phyloP scores from a whole-genome alignment of 768 basidiomycete species.

The Suillus subluteus region DNA sequence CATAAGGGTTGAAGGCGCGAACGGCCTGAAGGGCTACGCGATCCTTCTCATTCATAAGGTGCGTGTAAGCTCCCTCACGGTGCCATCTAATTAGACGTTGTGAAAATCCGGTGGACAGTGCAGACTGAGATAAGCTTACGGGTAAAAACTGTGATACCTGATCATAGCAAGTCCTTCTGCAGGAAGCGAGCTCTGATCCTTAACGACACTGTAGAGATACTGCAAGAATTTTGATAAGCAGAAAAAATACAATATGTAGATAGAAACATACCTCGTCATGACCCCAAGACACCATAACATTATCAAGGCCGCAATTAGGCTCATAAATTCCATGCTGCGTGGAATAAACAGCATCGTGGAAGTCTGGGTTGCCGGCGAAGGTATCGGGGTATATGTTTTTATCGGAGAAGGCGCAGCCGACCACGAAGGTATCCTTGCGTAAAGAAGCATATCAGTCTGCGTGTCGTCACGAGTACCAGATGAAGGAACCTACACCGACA shows the following conservation, averaged over 20 bases:
- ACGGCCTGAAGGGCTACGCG: slow-evolving; percentile 68
- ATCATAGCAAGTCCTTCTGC: slow-evolving; percentile 89
- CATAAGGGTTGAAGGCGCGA: slow-evolving; percentile 90
- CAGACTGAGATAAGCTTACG: slow-evolving; percentile 42
- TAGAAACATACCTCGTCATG: slow-evolving; percentile 79
- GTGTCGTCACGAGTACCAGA: background rate
- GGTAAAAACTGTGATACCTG: slow-evolving; percentile 94
- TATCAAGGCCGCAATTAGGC: slow-evolving; percentile 80
- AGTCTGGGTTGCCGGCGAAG: slow-evolving; percentile 75
- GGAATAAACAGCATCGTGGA: slow-evolving; percentile 63
- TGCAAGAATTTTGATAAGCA: slow-evolving; percentile 26
- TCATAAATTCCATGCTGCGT: slow-evolving; percentile 77
- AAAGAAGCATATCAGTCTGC: slow-evolving; percentile 11
- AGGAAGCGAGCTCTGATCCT: slow-evolving; percentile 81
- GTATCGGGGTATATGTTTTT: slow-evolving; percentile 83
- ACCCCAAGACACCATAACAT: slow-evolving; percentile 89
- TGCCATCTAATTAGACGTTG: slow-evolving; percentile 62
- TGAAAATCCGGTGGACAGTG: slow-evolving; percentile 10
- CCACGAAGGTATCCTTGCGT: slow-evolving; percentile 69
- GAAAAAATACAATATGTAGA: background rate
- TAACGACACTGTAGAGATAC: slow-evolving; percentile 86
- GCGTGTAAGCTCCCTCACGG: slow-evolving; percentile 81
- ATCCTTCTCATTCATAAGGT: slow-evolving; percentile 79
- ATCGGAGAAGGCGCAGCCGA: slow-evolving; percentile 86
- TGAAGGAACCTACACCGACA: slow-evolving; percentile 65